Base-by-base conservation (phyloP, 148 eudicot species). In the Chenopodium berlandieri region DNA sequence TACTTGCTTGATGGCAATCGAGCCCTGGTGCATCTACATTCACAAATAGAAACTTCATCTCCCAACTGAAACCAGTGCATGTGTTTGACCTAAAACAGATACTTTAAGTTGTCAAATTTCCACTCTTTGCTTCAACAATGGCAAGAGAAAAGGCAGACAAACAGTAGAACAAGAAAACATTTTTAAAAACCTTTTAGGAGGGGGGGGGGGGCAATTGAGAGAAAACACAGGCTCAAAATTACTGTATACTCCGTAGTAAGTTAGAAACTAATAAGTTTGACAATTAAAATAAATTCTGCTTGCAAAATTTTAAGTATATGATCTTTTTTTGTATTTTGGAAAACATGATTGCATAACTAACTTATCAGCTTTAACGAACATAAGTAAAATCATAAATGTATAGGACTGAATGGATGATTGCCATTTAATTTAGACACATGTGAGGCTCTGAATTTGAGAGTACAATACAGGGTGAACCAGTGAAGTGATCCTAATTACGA, bases 1-100 rank as follows among this genome's bases (percentile, higher is more conserved):
- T 90, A 94, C 99, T 88, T 95, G 97, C 99, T 95, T 30, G 97
- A 94, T 63, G 97, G 99, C 84, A 95, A 85, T 73, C 90, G 88
- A 60, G 99, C 99, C 86, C 97, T 88, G 46, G 90, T 92, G 86
- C 99, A 95, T 85, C 97, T 91, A 82, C 99, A 95, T 80, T 95
- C 99, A 60, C 97, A 92, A 50, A 89, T 87, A 73, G 97, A 95
- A 83, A 90, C 90, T 85, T 91, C 87, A 64, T 92, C 95, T 82
- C 92, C 88, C 80, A 92, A 40, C 68, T 87, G 94, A 88, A 92
- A 95, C 99, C 99, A 95, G 81, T 94, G 97, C 97, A 95, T 46
- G 86, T 95, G 99, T 86, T 92, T 95, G 78, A 95, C 99, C 99
- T 95, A 84, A 84, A 82, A 82, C 34, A 80, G 75, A 74, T 40